Evolutionary conservation across 208 protist genomes (phyloP).

Genomic region (Tritrichomonas foetus): DNA sequence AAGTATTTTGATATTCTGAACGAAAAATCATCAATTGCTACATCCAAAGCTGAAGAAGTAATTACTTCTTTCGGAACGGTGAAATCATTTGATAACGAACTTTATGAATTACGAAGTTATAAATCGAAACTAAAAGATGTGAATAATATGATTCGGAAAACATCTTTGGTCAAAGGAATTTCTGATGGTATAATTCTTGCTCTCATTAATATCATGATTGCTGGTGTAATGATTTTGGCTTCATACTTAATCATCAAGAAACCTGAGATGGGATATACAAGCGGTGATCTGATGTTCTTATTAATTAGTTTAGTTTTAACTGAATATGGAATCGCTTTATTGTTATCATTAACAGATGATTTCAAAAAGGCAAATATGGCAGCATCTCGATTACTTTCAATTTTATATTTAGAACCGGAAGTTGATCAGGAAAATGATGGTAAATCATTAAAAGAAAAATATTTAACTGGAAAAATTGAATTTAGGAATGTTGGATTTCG

Average conservation of each 20-base stretch:
- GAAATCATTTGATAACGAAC: background rate
- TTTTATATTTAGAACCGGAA: background rate
- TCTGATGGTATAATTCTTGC: background rate
- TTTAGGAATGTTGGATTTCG: background rate
- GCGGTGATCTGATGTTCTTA: background rate
- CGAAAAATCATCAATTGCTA: background rate
- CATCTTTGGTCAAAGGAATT: background rate
- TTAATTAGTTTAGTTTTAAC: background rate
- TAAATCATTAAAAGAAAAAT: background rate
- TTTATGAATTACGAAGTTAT: background rate
- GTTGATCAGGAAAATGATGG: background rate
- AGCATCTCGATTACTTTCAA: background rate
- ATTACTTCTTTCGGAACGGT: conserved; percentile 17
- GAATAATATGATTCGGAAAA: background rate
- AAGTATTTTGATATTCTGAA: too few species aligned
- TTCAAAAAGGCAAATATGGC: background rate
- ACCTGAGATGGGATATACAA: background rate
- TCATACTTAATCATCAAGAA: background rate
- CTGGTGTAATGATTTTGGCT: background rate
- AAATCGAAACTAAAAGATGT: background rate
- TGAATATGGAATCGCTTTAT: background rate
- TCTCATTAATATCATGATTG: background rate
- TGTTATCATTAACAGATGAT: background rate
- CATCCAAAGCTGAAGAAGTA: background rate
- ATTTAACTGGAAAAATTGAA: background rate